Base-by-base conservation (phyloP, 1,284 basidiomycete species). In the Marasmius tenuissimus region DNA sequence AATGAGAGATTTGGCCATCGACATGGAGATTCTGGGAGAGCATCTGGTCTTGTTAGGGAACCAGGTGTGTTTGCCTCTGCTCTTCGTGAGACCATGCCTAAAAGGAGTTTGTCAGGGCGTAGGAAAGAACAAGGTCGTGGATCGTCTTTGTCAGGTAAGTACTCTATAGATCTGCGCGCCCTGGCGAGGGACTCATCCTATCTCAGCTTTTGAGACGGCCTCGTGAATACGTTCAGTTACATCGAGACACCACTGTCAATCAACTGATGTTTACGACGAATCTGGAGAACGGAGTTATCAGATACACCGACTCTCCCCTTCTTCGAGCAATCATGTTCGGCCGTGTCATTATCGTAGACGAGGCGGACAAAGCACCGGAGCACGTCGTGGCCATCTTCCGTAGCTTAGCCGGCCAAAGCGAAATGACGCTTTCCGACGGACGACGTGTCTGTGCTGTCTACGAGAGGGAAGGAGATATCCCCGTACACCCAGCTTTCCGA, bases 351-450 rank as follows among this genome's bases (percentile, higher is more conserved):
- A 80, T 89, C 65, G 81, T 88, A 52, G 86, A 89, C 67, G 86
- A 89, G 66, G 87, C 86, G 8, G 87, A 89, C 73, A 89, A 89
- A 71, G 87, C 86, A 11, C 85, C 86, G 3, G 86, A 88, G 67
- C 86, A 89, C 63, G 87, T 89, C 58, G 86, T 88, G 16, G 86
- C 87, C 4, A 82, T 88, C 57, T 88, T 89, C 79, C 77, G 84
- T 37, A 87, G 85, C 68, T 78, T 89, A 37, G 86, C 85, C 2
- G 83, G 85, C 1, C 85, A 87, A 60, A 79, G 83, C 9, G 86
- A 88, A 70, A 75, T 89, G 71, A 82, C 82, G 0, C 76, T 88
- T 4, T 77, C 85, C 0, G 86, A 89, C 70, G 86, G 87, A 22
- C 76, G 86, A 1, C 76, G 85, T 10, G 84, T 88, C 1, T 73